Conservation (phyloP, 2,329 filamentous ascomycete genomes). For the Hypoxylon rubiginosum region DNA sequence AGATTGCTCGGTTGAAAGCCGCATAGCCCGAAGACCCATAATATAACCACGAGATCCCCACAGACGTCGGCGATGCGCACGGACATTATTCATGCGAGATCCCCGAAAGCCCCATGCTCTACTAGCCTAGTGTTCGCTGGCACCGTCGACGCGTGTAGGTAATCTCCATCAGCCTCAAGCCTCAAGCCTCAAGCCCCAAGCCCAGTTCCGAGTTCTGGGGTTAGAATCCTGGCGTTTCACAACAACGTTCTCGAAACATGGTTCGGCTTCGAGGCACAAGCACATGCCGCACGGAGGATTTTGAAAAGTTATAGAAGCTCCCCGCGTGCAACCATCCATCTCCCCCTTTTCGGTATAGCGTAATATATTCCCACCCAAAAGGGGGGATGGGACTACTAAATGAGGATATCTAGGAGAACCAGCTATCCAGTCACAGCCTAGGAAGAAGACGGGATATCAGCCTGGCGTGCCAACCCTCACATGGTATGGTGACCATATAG, state of each 20-base stretch:
- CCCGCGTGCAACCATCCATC: conserved; percentile 27
- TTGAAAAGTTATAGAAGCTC: conserved; percentile 35
- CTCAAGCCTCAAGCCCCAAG: no score
- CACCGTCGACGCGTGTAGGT: conserved; percentile 16
- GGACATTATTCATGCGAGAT: conserved; percentile 38
- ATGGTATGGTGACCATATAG: conserved; percentile 3
- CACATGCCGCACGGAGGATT: conserved; percentile 25
- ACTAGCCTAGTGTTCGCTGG: conserved; percentile 29
- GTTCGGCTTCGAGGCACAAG: conserved; percentile 16
- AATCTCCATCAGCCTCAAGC: conserved; percentile 34
- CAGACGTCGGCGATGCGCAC: conserved; percentile 39
- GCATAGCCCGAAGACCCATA: conserved; percentile 27
- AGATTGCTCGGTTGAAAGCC: conserved; percentile 18
- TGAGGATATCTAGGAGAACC: conserved; percentile 14
- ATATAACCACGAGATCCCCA: conserved; percentile 27
- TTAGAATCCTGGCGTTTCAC: conserved; percentile 35
- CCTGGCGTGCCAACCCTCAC: conserved; percentile 10
- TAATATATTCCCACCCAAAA: conserved; percentile 28
- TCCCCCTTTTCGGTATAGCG: conserved; percentile 26
- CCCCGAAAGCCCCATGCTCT: conserved; percentile 31
- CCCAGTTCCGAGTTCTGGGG: conserved; percentile 19
- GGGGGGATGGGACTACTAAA: conserved; percentile 14
- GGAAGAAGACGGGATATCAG: conserved; percentile 19
- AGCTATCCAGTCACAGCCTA: conserved; percentile 25
- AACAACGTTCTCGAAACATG: conserved; percentile 41